phyloP scores from a whole-genome alignment of 768 basidiomycete genomes.

The Exidia glandulosa region DNA sequence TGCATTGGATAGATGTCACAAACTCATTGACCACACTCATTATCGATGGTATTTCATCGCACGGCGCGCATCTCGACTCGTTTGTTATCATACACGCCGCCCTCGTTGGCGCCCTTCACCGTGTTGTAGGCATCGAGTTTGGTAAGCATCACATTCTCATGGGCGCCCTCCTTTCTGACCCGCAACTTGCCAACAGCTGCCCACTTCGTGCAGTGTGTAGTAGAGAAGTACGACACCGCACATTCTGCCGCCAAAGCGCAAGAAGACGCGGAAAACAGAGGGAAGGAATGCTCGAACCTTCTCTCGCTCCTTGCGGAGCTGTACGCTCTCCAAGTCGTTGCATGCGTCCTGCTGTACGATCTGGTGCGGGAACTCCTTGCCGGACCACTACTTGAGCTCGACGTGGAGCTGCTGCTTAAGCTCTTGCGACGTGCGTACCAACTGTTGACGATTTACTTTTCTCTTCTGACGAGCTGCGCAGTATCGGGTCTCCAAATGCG shows the following conservation, averaged over 20 bases:
- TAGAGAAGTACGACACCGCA: slow-evolving; percentile 19
- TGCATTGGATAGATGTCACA: slow-evolving; percentile 54
- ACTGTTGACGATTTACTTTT: not conserved
- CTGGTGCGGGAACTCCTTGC: slow-evolving; percentile 67
- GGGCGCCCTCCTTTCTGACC: not conserved
- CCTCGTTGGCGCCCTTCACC: slow-evolving; percentile 70
- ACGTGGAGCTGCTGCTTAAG: slow-evolving; percentile 80
- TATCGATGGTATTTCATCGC: slow-evolving; percentile 67
- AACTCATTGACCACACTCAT: slow-evolving; percentile 66
- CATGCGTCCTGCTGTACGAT: slow-evolving; percentile 83
- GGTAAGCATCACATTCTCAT: slow-evolving; percentile 37
- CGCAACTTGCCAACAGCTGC: slow-evolving; percentile 41
- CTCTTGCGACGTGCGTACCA: slow-evolving; percentile 57
- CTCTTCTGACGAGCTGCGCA: not conserved
- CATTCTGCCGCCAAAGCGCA: slow-evolving; percentile 3
- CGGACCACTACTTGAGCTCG: slow-evolving; percentile 56
- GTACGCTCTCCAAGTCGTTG: slow-evolving; percentile 93
- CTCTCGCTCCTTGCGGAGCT: slow-evolving; percentile 81
- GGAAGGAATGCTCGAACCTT: slow-evolving; percentile 86
- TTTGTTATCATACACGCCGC: slow-evolving; percentile 84
- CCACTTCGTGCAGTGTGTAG: slow-evolving; percentile 65
- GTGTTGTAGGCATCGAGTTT: slow-evolving; percentile 76
- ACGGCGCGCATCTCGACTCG: slow-evolving; percentile 74
- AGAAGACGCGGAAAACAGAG: slow-evolving; percentile 22
- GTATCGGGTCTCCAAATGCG: slow-evolving; percentile 80